A percentile compares a stretch with the other conserved stretches of the same genome.
Evolutionary conservation across 2,329 filamentous ascomycete genomes (phyloP).

Genomic region (Polychaeton citri): DNA sequence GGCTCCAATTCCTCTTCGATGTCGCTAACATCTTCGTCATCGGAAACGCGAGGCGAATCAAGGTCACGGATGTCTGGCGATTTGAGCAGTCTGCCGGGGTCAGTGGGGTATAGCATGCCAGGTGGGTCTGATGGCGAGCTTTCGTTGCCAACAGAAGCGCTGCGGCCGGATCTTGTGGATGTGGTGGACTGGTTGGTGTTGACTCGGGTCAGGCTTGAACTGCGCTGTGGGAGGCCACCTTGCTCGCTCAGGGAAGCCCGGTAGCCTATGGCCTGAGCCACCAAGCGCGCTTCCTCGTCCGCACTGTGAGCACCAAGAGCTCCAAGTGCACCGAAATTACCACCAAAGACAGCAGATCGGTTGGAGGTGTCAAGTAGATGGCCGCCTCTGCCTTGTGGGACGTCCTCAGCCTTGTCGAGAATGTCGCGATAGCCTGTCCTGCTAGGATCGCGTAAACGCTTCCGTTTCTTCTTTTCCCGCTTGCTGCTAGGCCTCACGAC

Average conservation of each 20-base stretch:
- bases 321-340: conserved; percentile 17
- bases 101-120: conserved; percentile 4
- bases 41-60: conserved; percentile 13
- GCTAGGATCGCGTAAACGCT: conserved; percentile 62
- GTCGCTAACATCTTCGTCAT: conserved; percentile 6
- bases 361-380: conserved; percentile 39
- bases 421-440: conserved; percentile 68
- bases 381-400: conserved; percentile 30
- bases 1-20: conserved; percentile 14
- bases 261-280: conserved; percentile 27
- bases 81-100: conserved; percentile 15
- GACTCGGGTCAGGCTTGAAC: not conserved
- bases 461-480: conserved; percentile 78
- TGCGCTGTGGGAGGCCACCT: not conserved
- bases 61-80: conserved; percentile 19
- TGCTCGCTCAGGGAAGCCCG: conserved; percentile 3
- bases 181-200: not conserved
- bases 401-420: conserved; percentile 46
- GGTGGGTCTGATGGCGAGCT: conserved; percentile 6
- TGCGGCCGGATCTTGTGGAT: not conserved
- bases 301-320: conserved; percentile 12
- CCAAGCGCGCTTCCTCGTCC: conserved; percentile 24
- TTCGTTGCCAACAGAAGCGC: not conserved
- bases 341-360: conserved; percentile 31
- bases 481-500: conserved; percentile 81